Percentiles rank a stretch among this genome's conserved stretches.
phyloP scores from a whole-genome alignment of 192 early-diverging fungal genomes.

The Diversispora epigaea region DNA sequence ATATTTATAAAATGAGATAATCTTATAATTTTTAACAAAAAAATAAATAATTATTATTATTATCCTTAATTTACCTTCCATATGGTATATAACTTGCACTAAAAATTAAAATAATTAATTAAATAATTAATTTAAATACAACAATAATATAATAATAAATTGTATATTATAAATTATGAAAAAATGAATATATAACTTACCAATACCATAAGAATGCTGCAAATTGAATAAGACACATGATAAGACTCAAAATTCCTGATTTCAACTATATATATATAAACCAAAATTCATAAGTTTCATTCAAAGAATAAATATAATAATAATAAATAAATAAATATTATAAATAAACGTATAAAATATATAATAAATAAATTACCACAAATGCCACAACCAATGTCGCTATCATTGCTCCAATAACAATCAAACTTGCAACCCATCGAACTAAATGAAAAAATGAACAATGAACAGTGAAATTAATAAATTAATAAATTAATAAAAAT shows the following conservation, averaged over 20 bases:
- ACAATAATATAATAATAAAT: neutral
- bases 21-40: neutral
- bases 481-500: too few species aligned
- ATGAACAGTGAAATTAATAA: slow-evolving; percentile 37
- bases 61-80: slow-evolving; percentile 55
- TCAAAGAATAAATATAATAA: slow-evolving; percentile 34
- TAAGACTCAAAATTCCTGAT: slow-evolving; percentile 67
- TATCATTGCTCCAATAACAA: slow-evolving; percentile 69
- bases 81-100: slow-evolving; percentile 92
- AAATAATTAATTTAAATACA: neutral
- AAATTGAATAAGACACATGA: slow-evolving; percentile 85
- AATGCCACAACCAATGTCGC: slow-evolving; percentile 77
- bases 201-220: slow-evolving; percentile 85
- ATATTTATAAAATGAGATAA: too few species aligned
- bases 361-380: slow-evolving; percentile 39
- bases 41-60: slow-evolving; percentile 42
- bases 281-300: slow-evolving; percentile 17
- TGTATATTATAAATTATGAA: neutral
- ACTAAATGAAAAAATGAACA: slow-evolving; percentile 61
- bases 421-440: slow-evolving; percentile 70
- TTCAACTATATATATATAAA: slow-evolving; percentile 45
- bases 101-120: slow-evolving; percentile 34
- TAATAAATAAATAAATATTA: neutral
- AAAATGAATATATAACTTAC: slow-evolving; percentile 36
- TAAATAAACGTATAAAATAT: neutral